phyloP scores from a whole-genome alignment of 1,284 basidiomycete species.

The Inonotus hispidus region DNA sequence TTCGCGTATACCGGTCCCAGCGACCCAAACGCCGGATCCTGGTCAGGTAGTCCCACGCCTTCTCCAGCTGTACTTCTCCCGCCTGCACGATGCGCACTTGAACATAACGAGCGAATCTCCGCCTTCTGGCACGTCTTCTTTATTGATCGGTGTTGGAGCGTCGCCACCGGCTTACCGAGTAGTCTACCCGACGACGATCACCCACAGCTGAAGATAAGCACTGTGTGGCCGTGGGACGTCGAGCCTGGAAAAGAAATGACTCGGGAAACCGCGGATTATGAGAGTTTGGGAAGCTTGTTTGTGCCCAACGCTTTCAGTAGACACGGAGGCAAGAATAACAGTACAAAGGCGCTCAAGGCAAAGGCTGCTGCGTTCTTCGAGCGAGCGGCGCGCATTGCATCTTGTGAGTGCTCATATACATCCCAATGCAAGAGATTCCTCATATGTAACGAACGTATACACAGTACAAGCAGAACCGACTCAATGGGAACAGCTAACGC shows the following conservation, averaged over 20 bases:
- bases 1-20: slow-evolving; percentile 13
- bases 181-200: slow-evolving; percentile 48
- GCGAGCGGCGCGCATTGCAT: slow-evolving; percentile 40
- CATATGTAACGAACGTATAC: neutral
- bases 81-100: slow-evolving; percentile 34
- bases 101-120: slow-evolving; percentile 43
- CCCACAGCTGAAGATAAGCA: slow-evolving; percentile 44
- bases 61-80: slow-evolving; percentile 31
- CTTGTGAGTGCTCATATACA: slow-evolving; percentile 29
- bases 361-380: slow-evolving; percentile 48
- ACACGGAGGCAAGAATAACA: neutral
- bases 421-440: neutral
- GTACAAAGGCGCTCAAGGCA: slow-evolving; percentile 34
- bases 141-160: slow-evolving; percentile 54
- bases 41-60: slow-evolving; percentile 6
- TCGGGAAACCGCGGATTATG: slow-evolving; percentile 15
- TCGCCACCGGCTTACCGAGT: slow-evolving; percentile 46
- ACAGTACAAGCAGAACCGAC: slow-evolving; percentile 18
- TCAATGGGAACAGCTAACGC: slow-evolving; percentile 34
- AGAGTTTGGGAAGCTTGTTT: slow-evolving; percentile 15
- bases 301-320: neutral
- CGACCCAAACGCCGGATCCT: slow-evolving; percentile 12
- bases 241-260: neutral
- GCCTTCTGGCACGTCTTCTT: slow-evolving; percentile 59
- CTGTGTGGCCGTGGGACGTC: slow-evolving; percentile 39